Evolutionary conservation across 179 eudicot genomes (phyloP), one percentile per base, ranked within the genome.

Genomic region (Heliamphora pulchella): DNA sequence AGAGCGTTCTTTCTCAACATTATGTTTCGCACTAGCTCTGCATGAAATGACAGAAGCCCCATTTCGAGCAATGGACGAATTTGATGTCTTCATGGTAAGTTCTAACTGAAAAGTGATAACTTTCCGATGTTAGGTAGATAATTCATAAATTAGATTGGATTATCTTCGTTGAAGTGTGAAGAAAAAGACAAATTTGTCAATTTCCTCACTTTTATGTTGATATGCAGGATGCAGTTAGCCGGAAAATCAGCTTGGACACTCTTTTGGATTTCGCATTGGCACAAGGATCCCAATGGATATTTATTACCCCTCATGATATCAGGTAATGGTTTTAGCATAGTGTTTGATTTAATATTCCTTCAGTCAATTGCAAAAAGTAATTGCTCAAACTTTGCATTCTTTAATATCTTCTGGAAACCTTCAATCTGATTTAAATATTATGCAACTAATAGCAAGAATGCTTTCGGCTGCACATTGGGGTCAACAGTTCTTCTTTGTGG

Each of bases 31-130:
- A 51, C 87, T 96, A 78, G 94, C 99, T 69, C 96, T 96, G 75
- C 99, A 96, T 86, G 96, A 92, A 83, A 94, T 96, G 99, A 94
- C 97, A 43, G 99, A 96, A 88, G 89, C 99, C 77, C 96, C 99
- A 58, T 94, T 96, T 71, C 98, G 99, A 80, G 99, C 98, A 51
- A 96, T 96, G 99, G 99, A 96, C 83, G 98, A 96, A 83, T 96
- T 96, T 88, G 98, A 96, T 87, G 99, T 96, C 39, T 96, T 94
- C 81, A 96, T 96, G 99, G 99, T 96, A 82, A 68, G 86, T 80
- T 62, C 17, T 75, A 1, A 11, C 51, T 84, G 39, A 20, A 50
- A 47, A 47, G 48, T 22, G 48, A 50, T 77, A 13, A 2, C 68
- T 77, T 22, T 14, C 5, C 55, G n/a, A 65, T 50, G 43, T 14